Evolutionary conservation across 306 rosid species (phyloP), one percentile per base, ranked within the genome.

Genomic region (Sechiopsis laciniata): DNA sequence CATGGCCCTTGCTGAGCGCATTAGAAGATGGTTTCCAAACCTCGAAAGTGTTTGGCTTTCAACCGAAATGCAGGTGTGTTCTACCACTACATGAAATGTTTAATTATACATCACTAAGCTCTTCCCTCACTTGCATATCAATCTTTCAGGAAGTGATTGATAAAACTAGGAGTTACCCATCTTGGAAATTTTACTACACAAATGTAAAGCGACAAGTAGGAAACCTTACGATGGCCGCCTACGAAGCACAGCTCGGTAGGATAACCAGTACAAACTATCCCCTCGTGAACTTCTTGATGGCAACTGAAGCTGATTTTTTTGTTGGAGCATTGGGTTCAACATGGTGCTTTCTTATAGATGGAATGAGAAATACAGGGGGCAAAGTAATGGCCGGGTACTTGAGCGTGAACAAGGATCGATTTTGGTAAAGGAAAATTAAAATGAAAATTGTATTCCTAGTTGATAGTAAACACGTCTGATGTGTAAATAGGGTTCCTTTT

Each of bases 361-460:
- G 97, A 71, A 94, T 94, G 99, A 91, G 97, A 80, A 94, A 87
- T 46, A 91, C 99, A 0, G 99, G 95, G 10, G 99, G 99, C 1
- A 91, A 89, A 83, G 97, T 89, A 10, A 94, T 89, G 96, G 84
- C 99, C 62, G 99, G 96, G 40, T 94, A 84, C 81, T 86, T 91
- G 76, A 94, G 97, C 59, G 98, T 94, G 22, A 94, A 94, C 88
- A 89, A 88, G 83, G 95, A 94, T 73, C 77, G 99, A 51, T 94
- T 90, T 81, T 90, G 98, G 97, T 90, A 83, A 82, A 61, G 50
- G 6, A 8, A 66, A 15, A 13, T 50, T 6, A 8, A 66, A 15
- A 13, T 50, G 13, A 55, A 63, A 15, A 63, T 62, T 52, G 46
- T 13, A 26, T 42, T n/a, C 17, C n/a, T 17, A 17, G 32, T 65